Evolutionary conservation across 805 yeast species (phyloP), one percentile per base, ranked within the genome.

Genomic region (Candida sphagnicola): DNA sequence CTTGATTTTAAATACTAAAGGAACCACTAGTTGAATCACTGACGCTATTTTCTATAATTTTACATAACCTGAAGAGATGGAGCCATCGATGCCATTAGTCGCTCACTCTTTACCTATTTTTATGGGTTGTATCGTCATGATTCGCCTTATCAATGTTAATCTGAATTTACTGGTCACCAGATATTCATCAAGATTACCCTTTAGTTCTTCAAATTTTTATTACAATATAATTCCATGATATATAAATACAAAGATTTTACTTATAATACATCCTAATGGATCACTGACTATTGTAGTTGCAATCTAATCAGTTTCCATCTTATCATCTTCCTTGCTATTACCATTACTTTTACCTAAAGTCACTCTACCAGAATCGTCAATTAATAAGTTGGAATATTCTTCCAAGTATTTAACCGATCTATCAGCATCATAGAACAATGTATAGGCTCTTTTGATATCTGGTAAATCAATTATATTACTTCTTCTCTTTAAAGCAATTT

Each of bases 331-430:
- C 43, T 21, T 39, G 5, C 26, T 19, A 15, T 12, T 37, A 12
- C 44, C 51, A n/a, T 38, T n/a, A n/a, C n/a, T 42, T 11, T 41
- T 25, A 16, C 78, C 77, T 39, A 84, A 72, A 35, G 68, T 70
- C 30, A 85, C 93, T 23, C 76, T 71, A 16, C 96, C 96, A 17
- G 77, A 62, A 52, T 90, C 91, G 57, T 83, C 88, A 51, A 89
- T 82, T 57, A 80, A 87, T 50, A 82, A 82, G 18, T 68, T 67
- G 19, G 82, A 63, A 51, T 70, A 70, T 53, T 85, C 87, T 56
- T 85, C 81, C 51, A 93, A 75, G 59, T 78, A 88, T 58, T 86
- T 82, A 23, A 90, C 96, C 30, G 95, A 85, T 65, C 99, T 80
- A 43, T 78, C 82, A 42, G 91, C 77, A 65, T 93, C 99, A 61